These are phyloP conservation scores for Amaranthus palmeri DNA, from an alignment of 148 eudicot genomes.

Conservation along the genomic window DNA sequence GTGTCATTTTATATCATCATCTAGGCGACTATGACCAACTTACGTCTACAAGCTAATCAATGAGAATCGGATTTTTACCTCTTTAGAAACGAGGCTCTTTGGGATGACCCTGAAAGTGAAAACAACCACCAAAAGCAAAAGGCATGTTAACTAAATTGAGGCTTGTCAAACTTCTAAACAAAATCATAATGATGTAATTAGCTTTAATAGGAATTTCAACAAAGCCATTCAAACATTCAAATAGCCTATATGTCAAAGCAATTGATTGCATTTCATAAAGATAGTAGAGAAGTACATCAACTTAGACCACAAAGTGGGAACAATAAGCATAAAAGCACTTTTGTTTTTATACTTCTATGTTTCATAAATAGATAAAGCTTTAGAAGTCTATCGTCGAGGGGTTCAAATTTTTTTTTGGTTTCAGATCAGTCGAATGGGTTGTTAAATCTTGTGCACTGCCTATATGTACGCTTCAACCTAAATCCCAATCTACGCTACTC, in stretches of 20 bases:
- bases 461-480: too few relatives aligned
- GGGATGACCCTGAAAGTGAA: conserved; percentile 71
- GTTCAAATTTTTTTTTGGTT: too few relatives aligned
- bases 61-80: conserved; percentile 51
- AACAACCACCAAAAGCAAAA: conserved; percentile 20
- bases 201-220: conserved; percentile 18
- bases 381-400: too few relatives aligned
- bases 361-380: too few relatives aligned
- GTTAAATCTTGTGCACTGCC: too few relatives aligned
- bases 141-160: conserved; percentile 5
- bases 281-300: too few relatives aligned
- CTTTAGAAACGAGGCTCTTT: conserved; percentile 78
- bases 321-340: too few relatives aligned
- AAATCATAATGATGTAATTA: conserved; percentile 15
- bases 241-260: conserved; percentile 11
- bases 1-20: neutral
- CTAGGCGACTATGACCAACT: conserved; percentile 17
- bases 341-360: too few relatives aligned
- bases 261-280: neutral
- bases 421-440: too few relatives aligned
- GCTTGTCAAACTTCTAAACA: neutral
- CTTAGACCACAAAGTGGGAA: too few relatives aligned
- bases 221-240: conserved; percentile 22
- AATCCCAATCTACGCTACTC: too few relatives aligned
- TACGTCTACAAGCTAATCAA: conserved; percentile 18